Base-by-base conservation (phyloP, 169 alveolate genomes). In the Plasmodium knowlesi region DNA sequence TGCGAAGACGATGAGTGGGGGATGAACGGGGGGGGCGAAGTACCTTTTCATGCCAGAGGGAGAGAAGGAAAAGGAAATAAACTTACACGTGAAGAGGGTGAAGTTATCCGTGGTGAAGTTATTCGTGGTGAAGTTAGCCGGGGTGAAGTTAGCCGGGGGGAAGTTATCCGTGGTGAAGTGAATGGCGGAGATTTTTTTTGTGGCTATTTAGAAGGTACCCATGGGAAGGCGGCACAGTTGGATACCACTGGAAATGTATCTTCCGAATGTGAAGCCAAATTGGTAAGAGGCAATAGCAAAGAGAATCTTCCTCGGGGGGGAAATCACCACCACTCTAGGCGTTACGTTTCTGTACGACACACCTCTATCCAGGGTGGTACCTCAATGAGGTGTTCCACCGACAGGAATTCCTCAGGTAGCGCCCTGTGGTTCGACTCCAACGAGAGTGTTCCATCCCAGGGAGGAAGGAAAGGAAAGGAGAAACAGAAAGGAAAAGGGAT, bases 141-240 rank as follows among this genome's bases (percentile, higher is more conserved):
- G n/a, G n/a, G n/a, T n/a, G n/a, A n/a, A n/a, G n/a, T n/a, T n/a
- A n/a, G n/a, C n/a, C n/a, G 3, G 39, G 32, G 14, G 16, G 22
- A 61, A 61, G 0, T 61, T 19, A 14, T 0, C 2, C 9, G 3
- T 61, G 74, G 19, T 0, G 30, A 61, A 61, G 19, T 25, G 32
- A 61, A 61, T 61, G 82, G 81, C 25, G 70, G 70, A 80, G 89
- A 76, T 32, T 88, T 88, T 76, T 88, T 88, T 39, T 88, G 41
- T 61, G 73, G 25, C 6, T 61, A 79, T 54, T 88, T 57, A 12
- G 89, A 79, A 78, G 70, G 72, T 79, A 54, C 14, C 12, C 32
- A 10, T 34, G 54, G 61, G 39, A 74, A 74, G 30, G 74, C 12
- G 10, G 34, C 74, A n/a, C 74, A 61, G 34, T 14, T 61, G 10